Conservation (phyloP, 108 stramenopile genomes). For the Cyclotella choctawhatcheeana region DNA sequence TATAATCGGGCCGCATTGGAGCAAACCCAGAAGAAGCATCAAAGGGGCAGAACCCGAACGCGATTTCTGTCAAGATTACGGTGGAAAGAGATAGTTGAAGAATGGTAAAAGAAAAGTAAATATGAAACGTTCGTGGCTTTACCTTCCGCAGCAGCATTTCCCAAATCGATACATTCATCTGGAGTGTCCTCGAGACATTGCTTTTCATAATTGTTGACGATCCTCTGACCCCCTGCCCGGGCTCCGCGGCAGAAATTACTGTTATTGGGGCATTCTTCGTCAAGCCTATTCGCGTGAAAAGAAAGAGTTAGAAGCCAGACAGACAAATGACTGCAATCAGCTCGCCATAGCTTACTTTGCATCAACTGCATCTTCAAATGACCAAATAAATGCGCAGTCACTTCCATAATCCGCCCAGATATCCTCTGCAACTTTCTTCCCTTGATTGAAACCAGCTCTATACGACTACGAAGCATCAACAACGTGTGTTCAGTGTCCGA, state of each 20-base stretch:
- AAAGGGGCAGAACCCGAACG: constrained; percentile 6
- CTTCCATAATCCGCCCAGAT: neutral
- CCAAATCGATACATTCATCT: constrained; percentile 19
- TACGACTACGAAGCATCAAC: no score
- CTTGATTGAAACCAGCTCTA: neutral
- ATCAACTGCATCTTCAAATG: constrained; percentile 3
- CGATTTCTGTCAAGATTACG: neutral
- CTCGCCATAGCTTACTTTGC: neutral
- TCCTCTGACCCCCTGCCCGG: neutral
- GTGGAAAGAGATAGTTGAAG: neutral
- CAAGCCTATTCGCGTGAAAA: no score
- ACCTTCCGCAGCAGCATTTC: constrained; percentile 5
- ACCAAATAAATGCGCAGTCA: neutral
- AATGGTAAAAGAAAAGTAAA: neutral
- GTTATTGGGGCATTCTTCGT: neutral
- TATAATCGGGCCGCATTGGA: neutral
- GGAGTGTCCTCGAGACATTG: constrained; percentile 13
- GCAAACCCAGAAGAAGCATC: neutral
- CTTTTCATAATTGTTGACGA: constrained; percentile 7
- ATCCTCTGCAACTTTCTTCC: neutral
- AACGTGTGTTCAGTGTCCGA: no score
- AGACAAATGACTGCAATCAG: no score
- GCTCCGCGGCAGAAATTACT: constrained; percentile 1
- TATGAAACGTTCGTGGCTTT: neutral
- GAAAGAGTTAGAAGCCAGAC: no score